A percentile compares a stretch with the other conserved stretches of the same genome.
phyloP scores from a whole-genome alignment of 139 green algal genomes.

The Tetradesmus lagerheimii region DNA sequence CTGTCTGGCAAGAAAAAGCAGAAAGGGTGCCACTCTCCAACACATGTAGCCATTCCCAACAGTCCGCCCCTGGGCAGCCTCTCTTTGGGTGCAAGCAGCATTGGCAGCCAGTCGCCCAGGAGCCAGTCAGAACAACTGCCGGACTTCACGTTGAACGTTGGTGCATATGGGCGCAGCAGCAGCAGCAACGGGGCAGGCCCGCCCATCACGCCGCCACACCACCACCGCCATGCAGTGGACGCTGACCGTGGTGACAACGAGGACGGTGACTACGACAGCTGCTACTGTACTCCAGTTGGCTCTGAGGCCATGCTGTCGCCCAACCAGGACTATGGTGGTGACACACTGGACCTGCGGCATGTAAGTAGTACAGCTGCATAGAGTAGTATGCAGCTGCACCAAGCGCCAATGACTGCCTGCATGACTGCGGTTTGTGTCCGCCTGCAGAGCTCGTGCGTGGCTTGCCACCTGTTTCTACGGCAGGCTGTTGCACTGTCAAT shows the following conservation, averaged over 20 bases:
- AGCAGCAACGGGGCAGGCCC: background rate
- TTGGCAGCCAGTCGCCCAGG: background rate
- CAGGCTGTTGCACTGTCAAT: too few relatives aligned
- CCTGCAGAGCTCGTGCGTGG: too few relatives aligned
- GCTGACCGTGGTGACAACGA: background rate
- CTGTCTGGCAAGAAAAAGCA: slow-evolving; percentile 18
- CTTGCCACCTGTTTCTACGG: too few relatives aligned
- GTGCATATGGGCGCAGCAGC: background rate
- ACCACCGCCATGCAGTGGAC: background rate
- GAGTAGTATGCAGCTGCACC: background rate
- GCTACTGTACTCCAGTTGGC: background rate
- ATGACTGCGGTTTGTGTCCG: too few relatives aligned
- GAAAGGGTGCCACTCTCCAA: background rate
- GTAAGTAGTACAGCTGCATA: background rate
- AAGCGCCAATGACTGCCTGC: background rate
- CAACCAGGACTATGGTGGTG: background rate
- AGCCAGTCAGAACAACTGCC: background rate
- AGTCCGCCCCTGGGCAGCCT: slow-evolving; percentile 14
- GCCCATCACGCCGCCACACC: background rate
- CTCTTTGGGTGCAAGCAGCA: background rate
- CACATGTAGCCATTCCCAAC: background rate
- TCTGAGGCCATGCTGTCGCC: background rate
- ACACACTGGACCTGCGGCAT: slow-evolving; percentile 41
- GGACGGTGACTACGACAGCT: background rate
- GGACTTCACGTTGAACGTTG: background rate